Evolutionary conservation across 139 green algal genomes (phyloP), one percentile per base, ranked within the genome.

Genomic region (Coelastrella sp.): DNA sequence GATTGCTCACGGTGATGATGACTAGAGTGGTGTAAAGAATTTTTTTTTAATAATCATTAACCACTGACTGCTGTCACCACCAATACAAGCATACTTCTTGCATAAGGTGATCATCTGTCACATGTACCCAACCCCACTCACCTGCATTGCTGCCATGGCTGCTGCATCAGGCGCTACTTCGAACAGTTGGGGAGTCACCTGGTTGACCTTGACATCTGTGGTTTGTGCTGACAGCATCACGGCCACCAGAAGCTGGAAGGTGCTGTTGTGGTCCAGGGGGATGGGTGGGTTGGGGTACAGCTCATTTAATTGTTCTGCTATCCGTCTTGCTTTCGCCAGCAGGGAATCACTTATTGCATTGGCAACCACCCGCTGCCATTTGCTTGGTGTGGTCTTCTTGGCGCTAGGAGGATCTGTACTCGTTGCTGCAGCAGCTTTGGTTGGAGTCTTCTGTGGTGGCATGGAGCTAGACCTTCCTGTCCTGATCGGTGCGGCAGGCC

Each of bases 201-300:
- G 72, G 48, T 73, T 79, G 2, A 96, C 94, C 66, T 96, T 96
- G 74, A 90, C 91, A 85, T 97, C 94, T 3, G 94, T 95, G 23
- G 79, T 94, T 88, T 96, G 87, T 5, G 95, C 95, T 3, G 88
- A 94, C 17, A 98, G 87, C 48, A 98, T 91, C 19, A 97, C 94
- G 7, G 95, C 95, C 23, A 94, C 90, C 40, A 98, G 88, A 19
- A 98, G 90, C 86, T 98, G 94, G 66, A 96, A 98, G 40, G 69
- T 30, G 41, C 62, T 89, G n/a, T 19, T 37, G 64, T 97, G 93
- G 23, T 93, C 57, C 2, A 98, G 87, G 0, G 95, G 95, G 41
- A 96, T 95, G 38, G 89, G 86, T 4, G 94, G 95, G 1, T 90
- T 50, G 4, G 88, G 89, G 85, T 95, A 97, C 25, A 98, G 89